phyloP scores from a whole-genome alignment of 2,329 filamentous ascomycete species.

The Ceratocystis diversiconidia region DNA sequence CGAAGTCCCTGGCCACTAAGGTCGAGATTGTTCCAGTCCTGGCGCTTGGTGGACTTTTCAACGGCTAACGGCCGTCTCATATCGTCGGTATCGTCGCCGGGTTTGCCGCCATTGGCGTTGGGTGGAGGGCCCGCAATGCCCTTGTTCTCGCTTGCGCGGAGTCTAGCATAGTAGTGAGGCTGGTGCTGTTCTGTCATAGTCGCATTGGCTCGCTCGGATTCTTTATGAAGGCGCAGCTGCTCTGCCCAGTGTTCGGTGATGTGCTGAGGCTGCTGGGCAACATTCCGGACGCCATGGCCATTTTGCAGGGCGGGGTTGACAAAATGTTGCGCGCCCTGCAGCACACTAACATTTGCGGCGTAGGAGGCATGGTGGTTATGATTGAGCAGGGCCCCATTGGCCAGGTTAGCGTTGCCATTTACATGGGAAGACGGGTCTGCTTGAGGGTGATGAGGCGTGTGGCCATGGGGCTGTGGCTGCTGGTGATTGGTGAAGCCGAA shows the following conservation, averaged over 20 bases:
- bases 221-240: conserved; percentile 68
- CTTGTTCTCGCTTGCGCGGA: conserved; percentile 56
- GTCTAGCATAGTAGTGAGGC: conserved; percentile 57
- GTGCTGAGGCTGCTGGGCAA: conserved; percentile 38
- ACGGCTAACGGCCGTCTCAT: conserved; percentile 50
- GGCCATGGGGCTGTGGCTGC: conserved; percentile 40
- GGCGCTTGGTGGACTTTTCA: conserved; percentile 50
- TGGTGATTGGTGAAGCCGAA: conserved; percentile 60
- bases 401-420: conserved; percentile 33
- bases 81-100: conserved; percentile 42
- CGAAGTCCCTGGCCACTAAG: conserved; percentile 91
- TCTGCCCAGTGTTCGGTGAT: conserved; percentile 68
- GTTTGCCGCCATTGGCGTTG: conserved; percentile 36
- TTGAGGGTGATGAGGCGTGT: conserved; percentile 48
- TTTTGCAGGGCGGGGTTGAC: conserved; percentile 34
- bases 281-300: conserved; percentile 36
- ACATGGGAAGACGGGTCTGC: conserved; percentile 43
- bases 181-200: conserved; percentile 55
- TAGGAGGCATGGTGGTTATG: conserved; percentile 17
- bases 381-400: conserved; percentile 32
- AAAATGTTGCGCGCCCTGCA: conserved; percentile 15
- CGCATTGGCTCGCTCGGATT: conserved; percentile 56
- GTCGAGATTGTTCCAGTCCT: conserved; percentile 88
- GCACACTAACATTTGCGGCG: conserved; percentile 11
- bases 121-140: conserved; percentile 40